Conservation (phyloP, 2,329 filamentous ascomycete genomes). For the Alternaria tenuissima region DNA sequence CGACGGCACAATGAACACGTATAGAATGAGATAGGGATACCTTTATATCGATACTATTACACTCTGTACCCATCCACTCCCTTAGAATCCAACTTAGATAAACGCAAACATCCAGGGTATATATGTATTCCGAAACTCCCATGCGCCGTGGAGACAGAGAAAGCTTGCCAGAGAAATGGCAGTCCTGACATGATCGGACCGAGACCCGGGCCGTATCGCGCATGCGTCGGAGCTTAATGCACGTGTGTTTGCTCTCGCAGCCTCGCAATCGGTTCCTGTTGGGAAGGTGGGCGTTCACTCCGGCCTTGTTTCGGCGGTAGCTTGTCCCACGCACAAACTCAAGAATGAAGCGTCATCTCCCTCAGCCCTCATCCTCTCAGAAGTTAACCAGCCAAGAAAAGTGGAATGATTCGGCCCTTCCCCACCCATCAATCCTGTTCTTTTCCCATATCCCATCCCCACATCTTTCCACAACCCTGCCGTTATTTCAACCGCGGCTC, state of each 20-base stretch:
- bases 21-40: background rate
- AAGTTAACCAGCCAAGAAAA: background rate
- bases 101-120: background rate
- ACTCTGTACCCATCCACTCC: background rate
- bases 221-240: background rate
- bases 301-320: conserved; percentile 2
- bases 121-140: background rate
- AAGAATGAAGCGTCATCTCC: conserved; percentile 1
- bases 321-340: background rate
- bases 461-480: background rate
- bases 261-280: conserved; percentile 3
- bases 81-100: background rate
- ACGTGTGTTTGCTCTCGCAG: background rate
- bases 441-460: conserved; percentile 3
- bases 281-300: conserved; percentile 4
- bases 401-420: background rate
- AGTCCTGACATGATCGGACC: conserved; percentile 2
- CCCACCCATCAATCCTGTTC: conserved; percentile 1
- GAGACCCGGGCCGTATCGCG: conserved; percentile 5
- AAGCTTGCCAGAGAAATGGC: background rate
- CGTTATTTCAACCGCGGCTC: background rate
- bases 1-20: background rate
- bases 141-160: background rate
- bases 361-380: background rate
- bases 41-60: background rate